Evolutionary conservation across 2,329 filamentous ascomycete genomes (phyloP).

Genomic region (Clonostachys rosea): DNA sequence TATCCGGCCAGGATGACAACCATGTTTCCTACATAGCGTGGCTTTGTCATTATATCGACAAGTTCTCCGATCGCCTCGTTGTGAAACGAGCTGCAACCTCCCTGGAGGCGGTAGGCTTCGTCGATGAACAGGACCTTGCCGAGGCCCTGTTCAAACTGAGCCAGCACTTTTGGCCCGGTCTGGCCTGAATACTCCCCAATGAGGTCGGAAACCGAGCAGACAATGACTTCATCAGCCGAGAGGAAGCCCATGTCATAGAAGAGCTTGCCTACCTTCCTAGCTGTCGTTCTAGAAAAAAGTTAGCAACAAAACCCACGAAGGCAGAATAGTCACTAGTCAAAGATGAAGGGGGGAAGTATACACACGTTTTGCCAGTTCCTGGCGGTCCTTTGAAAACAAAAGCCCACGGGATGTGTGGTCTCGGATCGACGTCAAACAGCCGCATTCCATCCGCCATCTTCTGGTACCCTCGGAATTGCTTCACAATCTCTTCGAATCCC

Average conservation of each 20-base stretch:
- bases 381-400: neutral
- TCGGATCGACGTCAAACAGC: neutral
- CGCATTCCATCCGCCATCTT: neutral
- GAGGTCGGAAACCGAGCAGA: slow-evolving; percentile 63
- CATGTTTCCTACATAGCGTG: slow-evolving; percentile 51
- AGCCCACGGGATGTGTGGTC: neutral
- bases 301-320: neutral
- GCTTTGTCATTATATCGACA: slow-evolving; percentile 46
- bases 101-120: slow-evolving; percentile 59
- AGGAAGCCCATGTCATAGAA: slow-evolving; percentile 73
- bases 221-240: slow-evolving; percentile 52
- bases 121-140: slow-evolving; percentile 69
- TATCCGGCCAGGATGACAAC: slow-evolving; percentile 67
- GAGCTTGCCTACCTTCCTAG: slow-evolving; percentile 65
- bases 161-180: slow-evolving; percentile 60
- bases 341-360: neutral
- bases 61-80: slow-evolving; percentile 49
- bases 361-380: neutral
- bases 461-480: neutral
- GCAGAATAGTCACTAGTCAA: too few relatives aligned
- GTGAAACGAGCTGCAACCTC: slow-evolving; percentile 40
- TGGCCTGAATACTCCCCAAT: slow-evolving; percentile 65
- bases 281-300: slow-evolving; percentile 36
- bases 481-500: neutral
- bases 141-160: slow-evolving; percentile 54